Conservation (phyloP, 169 alveolate species). For the Perkinsus olseni region DNA sequence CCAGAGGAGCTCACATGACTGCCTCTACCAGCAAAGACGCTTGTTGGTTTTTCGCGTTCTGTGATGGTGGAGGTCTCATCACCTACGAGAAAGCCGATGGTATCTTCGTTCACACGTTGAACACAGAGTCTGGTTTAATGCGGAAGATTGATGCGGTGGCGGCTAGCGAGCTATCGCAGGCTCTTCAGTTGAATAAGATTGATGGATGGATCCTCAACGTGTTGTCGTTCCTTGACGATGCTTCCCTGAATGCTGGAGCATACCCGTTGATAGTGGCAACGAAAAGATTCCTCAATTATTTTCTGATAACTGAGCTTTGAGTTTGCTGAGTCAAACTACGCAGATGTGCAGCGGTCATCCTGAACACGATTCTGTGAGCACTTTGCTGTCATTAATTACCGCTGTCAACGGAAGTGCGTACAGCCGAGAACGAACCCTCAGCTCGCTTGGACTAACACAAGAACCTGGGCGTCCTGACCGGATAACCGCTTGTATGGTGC, state of each 20-base stretch:
- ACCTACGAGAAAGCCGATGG: background rate
- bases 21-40: background rate
- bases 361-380: too few species aligned
- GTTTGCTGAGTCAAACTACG: too few species aligned
- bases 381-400: too few species aligned
- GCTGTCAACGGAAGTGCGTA: too few species aligned
- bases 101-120: background rate
- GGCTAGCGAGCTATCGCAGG: background rate
- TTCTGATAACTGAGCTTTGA: background rate
- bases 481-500: background rate
- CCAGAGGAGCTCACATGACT: background rate
- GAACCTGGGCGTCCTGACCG: background rate
- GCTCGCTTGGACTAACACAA: background rate
- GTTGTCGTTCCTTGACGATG: background rate
- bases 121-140: background rate
- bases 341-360: too few species aligned
- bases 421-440: too few species aligned
- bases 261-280: background rate
- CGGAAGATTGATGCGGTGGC: background rate
- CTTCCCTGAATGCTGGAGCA: background rate
- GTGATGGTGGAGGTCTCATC: background rate
- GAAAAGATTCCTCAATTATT: background rate
- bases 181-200: background rate
- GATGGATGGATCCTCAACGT: background rate
- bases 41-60: background rate